Base-by-base conservation (phyloP, 2,329 filamentous ascomycete species). In the Exophiala xenobiotica region DNA sequence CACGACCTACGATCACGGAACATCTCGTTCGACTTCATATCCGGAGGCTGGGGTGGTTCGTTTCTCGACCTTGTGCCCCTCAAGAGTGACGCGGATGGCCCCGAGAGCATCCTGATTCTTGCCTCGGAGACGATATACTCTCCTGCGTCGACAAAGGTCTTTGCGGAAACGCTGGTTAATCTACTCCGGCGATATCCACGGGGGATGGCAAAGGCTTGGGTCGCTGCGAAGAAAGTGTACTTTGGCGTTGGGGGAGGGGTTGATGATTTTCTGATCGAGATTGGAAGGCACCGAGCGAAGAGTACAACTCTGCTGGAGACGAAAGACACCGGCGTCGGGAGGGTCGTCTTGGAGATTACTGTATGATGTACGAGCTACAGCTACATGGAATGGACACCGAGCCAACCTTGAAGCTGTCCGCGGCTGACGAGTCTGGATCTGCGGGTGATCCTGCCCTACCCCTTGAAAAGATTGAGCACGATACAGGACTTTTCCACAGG, bases 81-180 rank as follows among this genome's bases (percentile, higher is more conserved):
- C 19, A 2, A 7, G n/a, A n/a, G n/a, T 14, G 31, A 8, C 31
- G 14, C 38, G 5, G 18, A 39, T 20, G 20, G 16, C 2, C 14
- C 19, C 38, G 38, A 22, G 11, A 52, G 54, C 27, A 48, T 53
- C 4, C 60, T 81, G 16, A 67, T 85, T 6, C 73, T 86, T 3
- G 82, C 79, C 1, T 82, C 80, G 22, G 82, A 86, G 66, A 86
- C 82, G 0, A 85, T 85, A 43, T 86, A 86, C 65, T 79, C 77
- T 4, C 81, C 81, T 0, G 64, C 72, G 1, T 78, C 77, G 1
- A 68, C 83, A 22, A 60, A 56, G 1, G 69, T 76, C 0, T 86
- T 86, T 63, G 77, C 80, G 0, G 74, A 80, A 33, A 75, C 78
- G 1, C 64, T 85, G 38, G 60, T 77, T 6, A 68, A 63, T 5